Conservation (phyloP, 2,329 filamentous ascomycete species). For the Aureobasidium sp. region DNA sequence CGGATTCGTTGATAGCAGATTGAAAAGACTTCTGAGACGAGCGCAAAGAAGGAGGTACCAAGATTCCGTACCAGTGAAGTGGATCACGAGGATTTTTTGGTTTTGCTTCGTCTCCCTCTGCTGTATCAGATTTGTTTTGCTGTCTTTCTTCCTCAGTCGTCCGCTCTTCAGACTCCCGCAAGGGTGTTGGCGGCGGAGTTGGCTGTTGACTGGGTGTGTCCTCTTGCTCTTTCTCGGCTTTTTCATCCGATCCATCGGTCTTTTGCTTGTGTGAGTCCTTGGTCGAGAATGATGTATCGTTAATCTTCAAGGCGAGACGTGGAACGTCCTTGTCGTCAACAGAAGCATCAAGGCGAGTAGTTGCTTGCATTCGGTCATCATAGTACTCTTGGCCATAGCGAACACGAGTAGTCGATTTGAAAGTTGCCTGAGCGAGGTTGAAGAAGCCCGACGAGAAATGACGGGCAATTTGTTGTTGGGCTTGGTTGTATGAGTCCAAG, state of each 20-base stretch:
- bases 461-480: conserved; percentile 48
- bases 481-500: conserved; percentile 59
- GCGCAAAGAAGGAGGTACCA: conserved; percentile 43
- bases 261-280: not conserved
- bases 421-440: conserved; percentile 67
- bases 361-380: conserved; percentile 65
- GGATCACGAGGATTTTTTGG: conserved; percentile 42
- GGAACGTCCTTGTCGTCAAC: conserved; percentile 21
- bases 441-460: conserved; percentile 47
- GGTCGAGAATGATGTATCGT: not conserved
- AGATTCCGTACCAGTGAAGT: conserved; percentile 49
- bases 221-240: not conserved
- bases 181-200: conserved; percentile 3
- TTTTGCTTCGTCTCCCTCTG: not conserved
- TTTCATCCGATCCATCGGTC: not conserved
- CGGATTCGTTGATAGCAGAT: conserved; percentile 48
- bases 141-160: not conserved
- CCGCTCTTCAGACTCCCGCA: not conserved
- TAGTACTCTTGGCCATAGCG: conserved; percentile 65
- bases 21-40: conserved; percentile 55
- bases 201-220: not conserved
- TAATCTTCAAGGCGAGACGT: not conserved
- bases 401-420: conserved; percentile 55
- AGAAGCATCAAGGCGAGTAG: conserved; percentile 36
- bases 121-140: not conserved